A percentile compares a stretch with the other conserved stretches of the same genome.
Conservation (phyloP, 1,284 basidiomycete genomes). For the Abortiporus biennis region DNA sequence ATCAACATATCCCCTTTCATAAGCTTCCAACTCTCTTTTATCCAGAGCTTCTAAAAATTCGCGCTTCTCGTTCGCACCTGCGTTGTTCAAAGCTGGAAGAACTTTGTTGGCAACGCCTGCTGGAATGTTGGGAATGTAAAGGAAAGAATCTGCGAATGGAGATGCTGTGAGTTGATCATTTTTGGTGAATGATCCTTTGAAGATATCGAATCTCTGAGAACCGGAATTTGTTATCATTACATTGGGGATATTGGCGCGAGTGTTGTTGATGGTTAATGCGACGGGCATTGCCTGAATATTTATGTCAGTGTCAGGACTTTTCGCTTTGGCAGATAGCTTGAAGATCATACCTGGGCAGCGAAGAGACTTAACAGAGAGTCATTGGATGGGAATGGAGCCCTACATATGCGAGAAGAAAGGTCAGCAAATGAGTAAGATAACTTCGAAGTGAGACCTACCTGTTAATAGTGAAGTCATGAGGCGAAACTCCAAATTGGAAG, state of each 20-base stretch:
- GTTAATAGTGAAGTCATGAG: constrained; percentile 64
- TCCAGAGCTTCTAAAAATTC: constrained; percentile 26
- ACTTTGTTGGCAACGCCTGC: constrained; percentile 45
- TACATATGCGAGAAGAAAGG: constrained; percentile 19
- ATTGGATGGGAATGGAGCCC: constrained; percentile 61
- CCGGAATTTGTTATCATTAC: constrained; percentile 72
- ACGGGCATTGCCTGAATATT: constrained; percentile 40
- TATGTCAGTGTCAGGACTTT: constrained; percentile 2
- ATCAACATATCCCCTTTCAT: constrained; percentile 47
- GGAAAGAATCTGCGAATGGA: constrained; percentile 57
- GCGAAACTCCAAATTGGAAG: constrained; percentile 60
- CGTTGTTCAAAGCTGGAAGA: constrained; percentile 47
- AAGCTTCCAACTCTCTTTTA: constrained; percentile 33
- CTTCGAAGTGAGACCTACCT: constrained; percentile 32
- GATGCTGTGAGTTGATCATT: constrained; percentile 75
- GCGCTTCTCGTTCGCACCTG: constrained; percentile 29
- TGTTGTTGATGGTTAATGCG: constrained; percentile 56
- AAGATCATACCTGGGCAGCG: constrained; percentile 43
- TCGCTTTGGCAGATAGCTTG: background rate
- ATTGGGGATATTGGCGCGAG: constrained; percentile 51
- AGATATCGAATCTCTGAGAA: constrained; percentile 71
- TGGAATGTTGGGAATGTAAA: constrained; percentile 49
- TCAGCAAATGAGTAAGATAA: background rate
- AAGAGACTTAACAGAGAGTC: constrained; percentile 58
- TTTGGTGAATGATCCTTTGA: constrained; percentile 63